Percentiles rank a stretch among this genome's conserved stretches.
Evolutionary conservation across 164 flowering plant species (phyloP).

Genomic region (Paratinospora sagittata): DNA sequence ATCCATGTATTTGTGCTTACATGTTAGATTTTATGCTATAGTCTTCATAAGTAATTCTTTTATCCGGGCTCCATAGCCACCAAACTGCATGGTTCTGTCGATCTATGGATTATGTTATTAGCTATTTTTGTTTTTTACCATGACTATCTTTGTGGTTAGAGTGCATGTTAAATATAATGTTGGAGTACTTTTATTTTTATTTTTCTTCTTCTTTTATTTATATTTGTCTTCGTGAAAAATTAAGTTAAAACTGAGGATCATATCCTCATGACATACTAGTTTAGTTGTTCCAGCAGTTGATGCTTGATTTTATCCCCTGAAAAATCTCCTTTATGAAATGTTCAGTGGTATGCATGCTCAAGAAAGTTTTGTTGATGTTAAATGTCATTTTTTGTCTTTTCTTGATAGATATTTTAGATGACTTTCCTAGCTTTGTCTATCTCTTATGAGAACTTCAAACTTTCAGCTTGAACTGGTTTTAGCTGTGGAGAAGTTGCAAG

Average conservation of each 20-base stretch:
- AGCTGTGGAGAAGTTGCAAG: conserved; percentile 85
- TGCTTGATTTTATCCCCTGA: no score
- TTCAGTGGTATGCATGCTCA: no score
- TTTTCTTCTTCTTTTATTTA: background rate
- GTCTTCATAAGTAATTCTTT: background rate
- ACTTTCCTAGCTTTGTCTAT: conserved; percentile 6
- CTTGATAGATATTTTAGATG: no score
- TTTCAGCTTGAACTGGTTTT: conserved; percentile 85
- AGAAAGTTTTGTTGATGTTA: background rate
- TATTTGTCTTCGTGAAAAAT: background rate
- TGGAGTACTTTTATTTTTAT: background rate
- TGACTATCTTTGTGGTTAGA: background rate
- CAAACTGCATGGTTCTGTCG: background rate
- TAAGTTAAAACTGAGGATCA: no score
- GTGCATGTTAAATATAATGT: no score
- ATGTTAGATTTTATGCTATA: background rate
- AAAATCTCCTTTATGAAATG: no score
- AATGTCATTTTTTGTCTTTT: background rate
- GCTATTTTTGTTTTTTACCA: background rate
- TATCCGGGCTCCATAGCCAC: background rate
- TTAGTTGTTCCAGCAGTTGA: no score
- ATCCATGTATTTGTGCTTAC: no score
- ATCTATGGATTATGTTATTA: background rate
- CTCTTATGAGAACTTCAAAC: conserved; percentile 6
- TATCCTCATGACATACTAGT: no score